Evolutionary conservation across 768 basidiomycete genomes (phyloP).

Genomic region (Wakefieldia striispora): DNA sequence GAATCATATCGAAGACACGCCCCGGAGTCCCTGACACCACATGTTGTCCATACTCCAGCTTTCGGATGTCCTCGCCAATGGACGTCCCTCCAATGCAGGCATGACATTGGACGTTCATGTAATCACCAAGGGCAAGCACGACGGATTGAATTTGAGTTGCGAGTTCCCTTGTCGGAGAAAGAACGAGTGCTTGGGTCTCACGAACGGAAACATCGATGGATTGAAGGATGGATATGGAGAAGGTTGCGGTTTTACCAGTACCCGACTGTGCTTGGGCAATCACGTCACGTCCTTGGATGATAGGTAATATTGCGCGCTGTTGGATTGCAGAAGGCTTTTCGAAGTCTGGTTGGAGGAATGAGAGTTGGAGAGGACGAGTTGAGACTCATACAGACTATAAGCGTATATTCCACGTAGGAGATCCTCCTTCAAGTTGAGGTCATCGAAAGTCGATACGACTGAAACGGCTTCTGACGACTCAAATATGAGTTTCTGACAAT

Average conservation of each 20-base stretch:
- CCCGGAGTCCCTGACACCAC: constrained; percentile 97
- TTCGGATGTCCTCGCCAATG: constrained; percentile 95
- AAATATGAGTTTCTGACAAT: constrained; percentile 79
- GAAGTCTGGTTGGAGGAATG: constrained; percentile 55
- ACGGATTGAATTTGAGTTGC: constrained; percentile 99
- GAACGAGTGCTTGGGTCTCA: constrained; percentile 93
- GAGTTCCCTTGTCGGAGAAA: constrained; percentile 97
- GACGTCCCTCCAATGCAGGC: constrained; percentile 97
- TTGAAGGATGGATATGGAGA: constrained; percentile 97
- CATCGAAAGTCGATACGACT: constrained; percentile 86
- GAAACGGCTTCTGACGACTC: constrained; percentile 93
- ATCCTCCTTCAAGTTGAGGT: constrained; percentile 91
- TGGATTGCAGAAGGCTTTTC: constrained; percentile 99
- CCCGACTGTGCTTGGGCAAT: constrained; percentile 99
- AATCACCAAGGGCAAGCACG: constrained; percentile 93
- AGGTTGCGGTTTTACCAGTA: constrained; percentile 99
- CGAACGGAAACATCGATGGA: constrained; percentile 94
- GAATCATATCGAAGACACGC: constrained; percentile 99
- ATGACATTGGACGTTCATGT: constrained; percentile 99
- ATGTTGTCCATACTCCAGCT: constrained; percentile 96
- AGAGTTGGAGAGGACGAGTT: background rate
- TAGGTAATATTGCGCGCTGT: constrained; percentile 95
- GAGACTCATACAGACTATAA: constrained; percentile 65
- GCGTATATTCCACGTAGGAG: constrained; percentile 96
- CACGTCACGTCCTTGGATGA: constrained; percentile 94